Percentiles rank a stretch among this genome's conserved stretches.
These are phyloP conservation scores for Ophiocordyceps unilateralis DNA, from an alignment of 2,329 filamentous ascomycete genomes.

Conservation along the genomic window DNA sequence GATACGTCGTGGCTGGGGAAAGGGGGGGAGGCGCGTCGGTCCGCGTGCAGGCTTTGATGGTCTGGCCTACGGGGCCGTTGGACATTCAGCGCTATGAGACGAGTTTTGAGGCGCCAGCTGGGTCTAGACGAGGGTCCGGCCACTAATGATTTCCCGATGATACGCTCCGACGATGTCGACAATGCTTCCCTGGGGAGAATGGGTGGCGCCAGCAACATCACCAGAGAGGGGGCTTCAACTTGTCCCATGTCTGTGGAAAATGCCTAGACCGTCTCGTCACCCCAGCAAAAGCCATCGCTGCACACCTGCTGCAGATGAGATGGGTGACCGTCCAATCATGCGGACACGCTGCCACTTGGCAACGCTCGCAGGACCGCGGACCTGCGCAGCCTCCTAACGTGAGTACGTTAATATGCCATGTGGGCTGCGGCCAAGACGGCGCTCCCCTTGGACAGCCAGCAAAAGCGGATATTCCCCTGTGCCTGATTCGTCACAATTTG, in stretches of 20 bases:
- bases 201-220: too few relatives aligned
- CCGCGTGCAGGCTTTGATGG: slow-evolving; percentile 53
- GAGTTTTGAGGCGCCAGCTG: slow-evolving; percentile 22
- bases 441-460: too few relatives aligned
- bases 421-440: too few relatives aligned
- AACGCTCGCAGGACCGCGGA: too few relatives aligned
- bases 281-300: too few relatives aligned
- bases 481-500: background rate
- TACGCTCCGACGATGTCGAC: background rate
- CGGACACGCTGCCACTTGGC: background rate
- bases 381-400: background rate
- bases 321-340: background rate
- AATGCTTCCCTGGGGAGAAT: too few relatives aligned
- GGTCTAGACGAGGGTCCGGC: too few relatives aligned
- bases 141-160: too few relatives aligned
- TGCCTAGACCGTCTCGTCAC: background rate
- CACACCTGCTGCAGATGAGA: too few relatives aligned
- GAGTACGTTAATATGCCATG: background rate
- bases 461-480: too few relatives aligned
- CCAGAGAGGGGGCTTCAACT: background rate
- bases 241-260: background rate
- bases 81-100: slow-evolving; percentile 55
- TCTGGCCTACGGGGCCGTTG: slow-evolving; percentile 63
- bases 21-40: slow-evolving; percentile 9
- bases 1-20: slow-evolving; percentile 51